Evolutionary conservation across 139 green algal species (phyloP).

Genomic region (Astrephomene gubernaculifera): DNA sequence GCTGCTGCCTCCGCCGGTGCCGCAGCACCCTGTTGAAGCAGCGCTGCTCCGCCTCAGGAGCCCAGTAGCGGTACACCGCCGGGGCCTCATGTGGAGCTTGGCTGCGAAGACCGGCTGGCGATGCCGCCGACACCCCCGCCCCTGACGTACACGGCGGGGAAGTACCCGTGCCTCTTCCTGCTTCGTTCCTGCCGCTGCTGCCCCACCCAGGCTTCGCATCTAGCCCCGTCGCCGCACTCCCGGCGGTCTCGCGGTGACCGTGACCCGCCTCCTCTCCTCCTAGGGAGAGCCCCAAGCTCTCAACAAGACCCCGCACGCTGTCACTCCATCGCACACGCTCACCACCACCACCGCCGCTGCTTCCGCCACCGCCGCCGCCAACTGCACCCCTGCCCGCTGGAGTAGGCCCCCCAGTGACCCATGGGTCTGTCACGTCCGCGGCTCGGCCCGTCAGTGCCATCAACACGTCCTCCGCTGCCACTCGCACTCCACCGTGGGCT

Average conservation of each 20-base stretch:
- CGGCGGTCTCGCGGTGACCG: not conserved
- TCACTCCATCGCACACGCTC: not conserved
- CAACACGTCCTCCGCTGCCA: slow-evolving; percentile 15
- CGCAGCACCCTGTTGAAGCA: not conserved
- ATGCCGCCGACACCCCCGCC: not conserved
- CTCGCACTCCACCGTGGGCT: not conserved
- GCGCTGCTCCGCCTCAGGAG: slow-evolving; percentile 35
- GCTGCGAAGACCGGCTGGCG: not conserved
- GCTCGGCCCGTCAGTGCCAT: slow-evolving; percentile 9
- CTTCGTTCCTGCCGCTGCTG: not conserved
- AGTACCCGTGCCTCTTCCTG: not conserved
- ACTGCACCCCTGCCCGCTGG: not conserved
- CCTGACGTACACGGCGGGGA: not conserved
- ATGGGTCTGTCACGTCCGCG: not conserved
- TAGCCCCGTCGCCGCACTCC: not conserved
- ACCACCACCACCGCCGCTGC: too few relatives aligned
- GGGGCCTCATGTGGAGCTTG: not conserved
- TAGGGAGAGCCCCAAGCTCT: slow-evolving; percentile 1
- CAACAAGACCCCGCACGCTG: not conserved
- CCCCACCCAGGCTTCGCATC: not conserved
- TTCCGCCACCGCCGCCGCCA: not conserved
- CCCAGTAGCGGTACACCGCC: slow-evolving; percentile 33
- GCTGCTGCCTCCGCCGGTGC: slow-evolving; percentile 9
- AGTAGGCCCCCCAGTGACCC: too few relatives aligned
- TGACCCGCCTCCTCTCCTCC: too few relatives aligned